Evolutionary conservation across 1,284 basidiomycete genomes (phyloP).

Genomic region (Serendipita sp.): DNA sequence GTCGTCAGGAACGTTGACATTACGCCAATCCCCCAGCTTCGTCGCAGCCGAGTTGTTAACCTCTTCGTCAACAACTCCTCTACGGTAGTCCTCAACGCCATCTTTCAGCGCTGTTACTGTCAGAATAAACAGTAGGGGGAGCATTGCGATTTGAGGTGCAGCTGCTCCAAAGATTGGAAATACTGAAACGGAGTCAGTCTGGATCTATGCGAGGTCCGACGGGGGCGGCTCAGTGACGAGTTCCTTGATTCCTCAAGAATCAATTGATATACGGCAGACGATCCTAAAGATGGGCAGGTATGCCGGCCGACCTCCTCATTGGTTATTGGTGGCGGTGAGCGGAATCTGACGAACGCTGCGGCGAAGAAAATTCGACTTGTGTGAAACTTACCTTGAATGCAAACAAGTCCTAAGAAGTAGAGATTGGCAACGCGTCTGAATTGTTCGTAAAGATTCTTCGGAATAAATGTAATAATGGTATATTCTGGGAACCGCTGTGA

Average conservation of each 20-base stretch:
- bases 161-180: slow-evolving; percentile 87
- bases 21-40: slow-evolving; percentile 75
- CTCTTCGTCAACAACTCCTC: slow-evolving; percentile 75
- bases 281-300: too few species aligned
- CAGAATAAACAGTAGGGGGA: slow-evolving; percentile 82
- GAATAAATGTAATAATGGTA: slow-evolving; percentile 79
- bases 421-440: slow-evolving; percentile 85
- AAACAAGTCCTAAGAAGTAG: slow-evolving; percentile 76
- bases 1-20: slow-evolving; percentile 77
- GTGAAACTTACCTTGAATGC: slow-evolving; percentile 56
- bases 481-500: slow-evolving; percentile 46
- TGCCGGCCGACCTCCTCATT: not conserved
- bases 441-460: slow-evolving; percentile 88
- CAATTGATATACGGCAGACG: not conserved
- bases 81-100: slow-evolving; percentile 85
- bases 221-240: not conserved
- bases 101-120: slow-evolving; percentile 88
- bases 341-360: slow-evolving; percentile 1
- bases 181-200: slow-evolving; percentile 29
- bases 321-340: not conserved
- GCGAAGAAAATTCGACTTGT: slow-evolving; percentile 10
- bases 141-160: slow-evolving; percentile 66
- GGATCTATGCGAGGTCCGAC: not conserved
- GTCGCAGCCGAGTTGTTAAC: slow-evolving; percentile 85
- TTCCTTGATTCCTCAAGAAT: not conserved